Evolutionary conservation across 202 grass and related monocot species (phyloP), one percentile per base, ranked within the genome.

Genomic region (Thinopyrum obtusiflorum): DNA sequence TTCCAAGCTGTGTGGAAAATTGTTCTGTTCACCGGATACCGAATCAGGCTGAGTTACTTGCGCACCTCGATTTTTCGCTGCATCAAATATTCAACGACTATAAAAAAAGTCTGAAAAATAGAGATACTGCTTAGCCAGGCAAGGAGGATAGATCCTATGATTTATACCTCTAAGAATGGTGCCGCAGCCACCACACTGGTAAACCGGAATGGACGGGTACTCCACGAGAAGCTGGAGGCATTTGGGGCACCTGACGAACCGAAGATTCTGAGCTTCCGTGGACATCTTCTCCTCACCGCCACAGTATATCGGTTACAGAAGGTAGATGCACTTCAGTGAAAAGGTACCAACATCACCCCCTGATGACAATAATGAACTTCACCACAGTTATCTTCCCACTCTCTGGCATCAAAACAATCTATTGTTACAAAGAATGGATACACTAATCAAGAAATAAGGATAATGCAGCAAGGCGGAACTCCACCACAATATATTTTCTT

Each of bases 241-340:
- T 86, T 82, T 91, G 0, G 97, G 97, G 59, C 97, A 99, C 82
- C 92, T 94, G 15, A 99, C 97, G 10, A 99, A 90, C 59, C 94
- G 90, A 63, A 94, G 73, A 65, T 87, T 97, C 46, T 73, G 68
- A 44, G 88, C 59, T 83, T 84, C 77, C 77, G 83, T 87, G 9
- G 86, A 65, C 83, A 89, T 55, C 26, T 5, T 76, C 46, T 65
- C 26, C 9, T 6, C 25, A 13, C 15, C 3, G 76, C 46, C 20
- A 47, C 61, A 13, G 18, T 47, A 27, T 5, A 7, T 39, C 13
- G 79, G 84, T 55, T 3, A 24, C 11, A 60, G 66, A 76, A 70
- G 63, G n/a, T 76, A 68, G 70, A 70, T 5, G 40, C 36, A 25
- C 15, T 37, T 23, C 15, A 14, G 51, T 36, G 14, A 46, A 76